Percentiles rank a stretch among this genome's conserved stretches.
Evolutionary conservation across 176 grass and related monocot species (phyloP).

Genomic region (Oryza glaberrima): DNA sequence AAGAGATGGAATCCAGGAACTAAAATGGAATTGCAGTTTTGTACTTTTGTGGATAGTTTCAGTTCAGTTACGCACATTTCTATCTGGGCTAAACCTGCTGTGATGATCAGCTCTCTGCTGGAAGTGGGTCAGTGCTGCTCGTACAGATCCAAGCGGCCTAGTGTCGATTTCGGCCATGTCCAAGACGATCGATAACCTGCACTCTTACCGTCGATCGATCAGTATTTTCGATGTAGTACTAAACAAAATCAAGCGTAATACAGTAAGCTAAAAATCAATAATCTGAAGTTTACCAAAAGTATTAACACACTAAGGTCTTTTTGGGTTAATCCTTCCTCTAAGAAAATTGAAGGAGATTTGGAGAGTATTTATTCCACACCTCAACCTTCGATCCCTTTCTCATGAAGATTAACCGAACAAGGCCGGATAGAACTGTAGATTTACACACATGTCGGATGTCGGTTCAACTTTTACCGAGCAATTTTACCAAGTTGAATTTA

Average conservation of each 20-base stretch:
- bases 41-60: neutral
- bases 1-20: neutral
- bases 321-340: too few relatives aligned
- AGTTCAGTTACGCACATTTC: conserved; percentile 13
- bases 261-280: neutral
- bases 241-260: neutral
- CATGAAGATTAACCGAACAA: too few relatives aligned
- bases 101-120: conserved; percentile 35
- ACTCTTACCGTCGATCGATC: neutral
- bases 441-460: neutral
- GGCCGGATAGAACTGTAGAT: neutral
- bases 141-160: conserved; percentile 46
- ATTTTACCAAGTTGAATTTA: neutral
- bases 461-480: neutral
- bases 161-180: conserved; percentile 57
- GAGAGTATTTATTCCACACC: too few relatives aligned
- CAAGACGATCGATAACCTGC: neutral
- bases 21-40: neutral
- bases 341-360: too few relatives aligned
- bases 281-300: neutral
- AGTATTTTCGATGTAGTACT: too few relatives aligned
- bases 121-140: conserved; percentile 35
- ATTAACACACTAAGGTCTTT: too few relatives aligned
- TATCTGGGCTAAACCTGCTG: conserved; percentile 37
- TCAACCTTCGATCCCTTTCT: too few relatives aligned